Percentiles rank a stretch among this genome's conserved stretches.
Evolutionary conservation across 2,329 filamentous ascomycete species (phyloP).

Genomic region (Penicillium rolfsii): DNA sequence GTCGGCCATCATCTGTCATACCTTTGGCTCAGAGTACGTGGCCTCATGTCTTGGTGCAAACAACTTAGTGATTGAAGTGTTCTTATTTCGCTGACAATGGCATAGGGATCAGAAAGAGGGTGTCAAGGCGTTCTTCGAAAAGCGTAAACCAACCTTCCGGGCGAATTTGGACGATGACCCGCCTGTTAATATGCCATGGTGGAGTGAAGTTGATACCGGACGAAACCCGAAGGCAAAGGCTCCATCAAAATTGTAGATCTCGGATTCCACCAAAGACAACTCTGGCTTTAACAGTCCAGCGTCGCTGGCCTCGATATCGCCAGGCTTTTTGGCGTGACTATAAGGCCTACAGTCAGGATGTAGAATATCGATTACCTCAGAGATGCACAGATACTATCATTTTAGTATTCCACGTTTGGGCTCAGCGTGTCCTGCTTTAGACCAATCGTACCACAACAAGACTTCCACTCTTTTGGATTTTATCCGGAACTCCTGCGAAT

Average conservation of each 20-base stretch:
- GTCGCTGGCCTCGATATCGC: neutral
- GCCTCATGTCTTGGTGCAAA: neutral
- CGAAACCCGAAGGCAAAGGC: slow-evolving; percentile 27
- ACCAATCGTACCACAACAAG: neutral
- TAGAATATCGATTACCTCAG: too few species aligned
- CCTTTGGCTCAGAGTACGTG: slow-evolving; percentile 41
- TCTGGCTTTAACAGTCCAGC: too few species aligned
- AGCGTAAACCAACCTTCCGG: slow-evolving; percentile 65
- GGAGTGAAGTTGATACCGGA: slow-evolving; percentile 58
- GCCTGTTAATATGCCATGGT: slow-evolving; percentile 69
- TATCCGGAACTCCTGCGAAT: too few species aligned
- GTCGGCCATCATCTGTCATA: slow-evolving; percentile 44
- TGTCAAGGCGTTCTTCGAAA: slow-evolving; percentile 69
- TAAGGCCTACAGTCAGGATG: neutral
- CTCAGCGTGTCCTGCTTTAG: neutral
- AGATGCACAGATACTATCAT: neutral
- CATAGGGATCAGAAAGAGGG: slow-evolving; percentile 68
- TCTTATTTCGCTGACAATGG: slow-evolving; percentile 11
- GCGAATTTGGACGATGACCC: slow-evolving; percentile 64
- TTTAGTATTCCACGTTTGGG: neutral
- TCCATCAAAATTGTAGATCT: slow-evolving; percentile 30
- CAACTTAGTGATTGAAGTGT: too few species aligned
- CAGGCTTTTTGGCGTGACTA: neutral
- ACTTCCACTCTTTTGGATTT: too few species aligned
- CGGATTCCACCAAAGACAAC: neutral